Base-by-base conservation (phyloP, 306 rosid genomes). In the Adenanthera pavonina region DNA sequence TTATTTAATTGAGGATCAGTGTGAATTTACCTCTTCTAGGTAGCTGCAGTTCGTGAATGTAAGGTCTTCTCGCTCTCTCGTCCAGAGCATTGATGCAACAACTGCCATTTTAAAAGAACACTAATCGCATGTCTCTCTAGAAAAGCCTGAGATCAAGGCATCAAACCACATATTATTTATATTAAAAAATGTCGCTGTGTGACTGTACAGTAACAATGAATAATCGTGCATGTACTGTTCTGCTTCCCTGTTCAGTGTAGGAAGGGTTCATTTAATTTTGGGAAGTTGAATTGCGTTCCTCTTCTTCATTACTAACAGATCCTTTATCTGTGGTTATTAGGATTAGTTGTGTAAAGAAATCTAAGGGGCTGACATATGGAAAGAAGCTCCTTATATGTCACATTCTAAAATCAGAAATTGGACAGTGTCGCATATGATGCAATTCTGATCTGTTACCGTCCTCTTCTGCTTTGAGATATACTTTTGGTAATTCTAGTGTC, bases 291-390 rank as follows among this genome's bases (percentile, higher is more conserved):
- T 25, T 25, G 30, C 30, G 30, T 25, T 25, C 30, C 1, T 0
- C 30, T 25, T 25, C 30, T 25, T 25, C 30, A 25, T 25, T 25
- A 25, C 30, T 25, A 25, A 25, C 30, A 25, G 30, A 25, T 25
- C 30, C 30, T 25, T 35, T 43, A 49, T 72, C 40, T 16, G 64
- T 77, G 74, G 54, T 64, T 35, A 64, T 71, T 61, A 70, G 35
- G 4, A 38, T 34, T 16, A 38, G 10, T 38, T 8, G 8, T 38
- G 5, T 38, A 47, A 43, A 43, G 53, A 43, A 43, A 30, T 46
- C 38, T 33, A 44, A 20, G 34, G 14, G 38, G 74, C 54, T 44
- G 48, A 44, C 74, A 69, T 19, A 33, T 25, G 65, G 35, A 30
- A 44, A 8, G 54, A 30, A 54, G 19, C 15, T 10, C 54, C 8